Percentiles rank a stretch among this genome's conserved stretches.
Evolutionary conservation across 805 yeast species (phyloP).

Genomic region (Lipomyces mesembrius): DNA sequence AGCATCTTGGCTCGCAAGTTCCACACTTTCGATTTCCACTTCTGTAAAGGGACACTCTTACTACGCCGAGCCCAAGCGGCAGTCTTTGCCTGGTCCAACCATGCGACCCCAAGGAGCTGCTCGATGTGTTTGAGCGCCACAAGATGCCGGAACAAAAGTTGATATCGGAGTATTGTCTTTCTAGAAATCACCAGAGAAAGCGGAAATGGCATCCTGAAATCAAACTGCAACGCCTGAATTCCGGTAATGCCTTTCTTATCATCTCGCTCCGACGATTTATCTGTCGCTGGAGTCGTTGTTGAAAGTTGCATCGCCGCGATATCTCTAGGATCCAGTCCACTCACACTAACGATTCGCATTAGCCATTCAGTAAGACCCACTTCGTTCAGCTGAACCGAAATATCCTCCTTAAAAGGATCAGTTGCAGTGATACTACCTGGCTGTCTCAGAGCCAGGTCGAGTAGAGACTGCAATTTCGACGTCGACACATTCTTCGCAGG

Average conservation of each 20-base stretch:
- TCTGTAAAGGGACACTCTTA: slow-evolving; percentile 41
- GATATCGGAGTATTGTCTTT: slow-evolving; percentile 75
- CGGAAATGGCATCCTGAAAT: slow-evolving; percentile 75
- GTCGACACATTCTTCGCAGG: slow-evolving; percentile 43
- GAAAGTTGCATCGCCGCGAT: slow-evolving; percentile 26
- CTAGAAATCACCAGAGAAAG: slow-evolving; percentile 72
- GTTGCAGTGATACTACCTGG: slow-evolving; percentile 48
- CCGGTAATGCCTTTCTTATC: slow-evolving; percentile 41
- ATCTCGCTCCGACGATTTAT: slow-evolving; percentile 29
- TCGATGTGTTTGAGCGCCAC: slow-evolving; percentile 66
- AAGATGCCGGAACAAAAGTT: slow-evolving; percentile 74
- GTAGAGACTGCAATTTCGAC: slow-evolving; percentile 46
- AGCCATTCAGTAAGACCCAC: slow-evolving; percentile 46
- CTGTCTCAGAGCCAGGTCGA: slow-evolving; percentile 49
- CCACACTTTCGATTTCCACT: slow-evolving; percentile 40
- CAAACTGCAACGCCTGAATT: slow-evolving; percentile 47
- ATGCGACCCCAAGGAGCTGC: slow-evolving; percentile 62
- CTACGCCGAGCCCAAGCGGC: slow-evolving; percentile 78
- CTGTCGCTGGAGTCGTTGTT: slow-evolving; percentile 17
- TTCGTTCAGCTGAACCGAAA: slow-evolving; percentile 44
- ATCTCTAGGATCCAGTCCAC: slow-evolving; percentile 45
- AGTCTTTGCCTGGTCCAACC: slow-evolving; percentile 71
- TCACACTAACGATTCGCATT: slow-evolving; percentile 45
- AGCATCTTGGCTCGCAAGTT: slow-evolving; percentile 55
- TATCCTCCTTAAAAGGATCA: slow-evolving; percentile 47